Conservation (phyloP, 2,329 filamentous ascomycete genomes). For the Arachnomyces sp. region DNA sequence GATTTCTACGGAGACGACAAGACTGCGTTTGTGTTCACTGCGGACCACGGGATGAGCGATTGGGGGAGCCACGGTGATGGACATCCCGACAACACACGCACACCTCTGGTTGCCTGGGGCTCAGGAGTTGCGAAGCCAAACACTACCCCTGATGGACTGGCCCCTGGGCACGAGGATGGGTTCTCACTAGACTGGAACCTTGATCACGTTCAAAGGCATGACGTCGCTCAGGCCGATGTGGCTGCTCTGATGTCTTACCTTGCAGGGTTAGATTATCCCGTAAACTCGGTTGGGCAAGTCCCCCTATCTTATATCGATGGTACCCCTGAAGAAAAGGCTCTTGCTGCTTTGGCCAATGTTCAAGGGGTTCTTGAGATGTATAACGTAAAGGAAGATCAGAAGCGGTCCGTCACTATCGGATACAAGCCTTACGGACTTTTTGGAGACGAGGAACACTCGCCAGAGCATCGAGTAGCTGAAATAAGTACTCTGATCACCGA, state of each 20-base stretch:
- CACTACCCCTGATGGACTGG: constrained; percentile 45
- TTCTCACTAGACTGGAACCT: constrained; percentile 86
- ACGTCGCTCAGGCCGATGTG: constrained; percentile 89
- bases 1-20: constrained; percentile 76
- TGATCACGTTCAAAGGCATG: constrained; percentile 70
- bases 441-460: constrained; percentile 50
- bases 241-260: constrained; percentile 94
- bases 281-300: constrained; percentile 90
- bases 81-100: constrained; percentile 93
- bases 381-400: constrained; percentile 80
- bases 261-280: constrained; percentile 77
- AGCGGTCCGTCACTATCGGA: constrained; percentile 63
- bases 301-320: constrained; percentile 75
- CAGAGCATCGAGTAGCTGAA: constrained; percentile 57
- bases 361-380: constrained; percentile 92
- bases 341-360: constrained; percentile 76
- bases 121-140: constrained; percentile 76
- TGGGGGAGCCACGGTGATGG: constrained; percentile 99
- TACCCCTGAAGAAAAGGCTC: constrained; percentile 65
- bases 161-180: constrained; percentile 75
- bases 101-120: constrained; percentile 87
- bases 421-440: constrained; percentile 70
- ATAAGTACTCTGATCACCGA: constrained; percentile 61
- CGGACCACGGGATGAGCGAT: constrained; percentile 98
- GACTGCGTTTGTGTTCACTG: constrained; percentile 93